These are phyloP conservation scores for Coemansia sp. DNA, from an alignment of 192 early-diverging fungal species.

Conservation along the genomic window DNA sequence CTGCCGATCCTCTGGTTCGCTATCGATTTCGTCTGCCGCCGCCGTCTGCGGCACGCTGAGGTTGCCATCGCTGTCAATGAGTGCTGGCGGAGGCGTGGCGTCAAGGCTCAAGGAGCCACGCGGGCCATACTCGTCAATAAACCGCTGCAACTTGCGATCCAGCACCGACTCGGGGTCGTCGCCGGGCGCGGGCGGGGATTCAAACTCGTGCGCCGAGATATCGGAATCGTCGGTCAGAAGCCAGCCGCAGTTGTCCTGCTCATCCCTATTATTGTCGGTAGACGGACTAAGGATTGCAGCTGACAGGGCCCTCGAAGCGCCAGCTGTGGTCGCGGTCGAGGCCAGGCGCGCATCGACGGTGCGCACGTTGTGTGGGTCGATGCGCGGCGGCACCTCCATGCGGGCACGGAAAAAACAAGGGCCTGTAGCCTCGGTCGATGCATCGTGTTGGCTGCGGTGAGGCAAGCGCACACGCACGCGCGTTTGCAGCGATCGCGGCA, in stretches of 20 bases:
- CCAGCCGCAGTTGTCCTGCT: constrained; percentile 5
- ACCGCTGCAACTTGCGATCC: constrained; percentile 16
- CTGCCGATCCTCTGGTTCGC: neutral
- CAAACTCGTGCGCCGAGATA: neutral
- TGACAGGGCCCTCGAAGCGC: neutral
- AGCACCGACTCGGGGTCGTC: constrained; percentile 4
- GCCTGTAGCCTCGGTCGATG: neutral
- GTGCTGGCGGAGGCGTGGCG: neutral
- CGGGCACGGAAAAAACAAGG: constrained; percentile 8
- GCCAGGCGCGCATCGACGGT: constrained; percentile 7
- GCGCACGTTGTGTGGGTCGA: constrained; percentile 3
- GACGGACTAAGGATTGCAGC: constrained; percentile 1
- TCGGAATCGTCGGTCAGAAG: constrained; percentile 19
- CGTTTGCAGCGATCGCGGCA: constrained; percentile 14
- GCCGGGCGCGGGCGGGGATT: neutral
- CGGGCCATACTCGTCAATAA: constrained; percentile 11
- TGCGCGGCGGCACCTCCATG: constrained; percentile 10
- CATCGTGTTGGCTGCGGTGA: constrained; percentile 15
- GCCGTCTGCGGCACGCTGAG: no score
- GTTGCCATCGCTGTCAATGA: constrained; percentile 4
- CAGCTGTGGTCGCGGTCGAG: neutral
- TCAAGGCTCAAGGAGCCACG: constrained; percentile 5
- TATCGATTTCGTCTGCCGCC: neutral
- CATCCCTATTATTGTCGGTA: neutral
- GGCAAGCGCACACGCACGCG: constrained; percentile 18